These are phyloP conservation scores for Psilocybe subaeruginosa DNA, from an alignment of 768 basidiomycete species.

Conservation along the genomic window DNA sequence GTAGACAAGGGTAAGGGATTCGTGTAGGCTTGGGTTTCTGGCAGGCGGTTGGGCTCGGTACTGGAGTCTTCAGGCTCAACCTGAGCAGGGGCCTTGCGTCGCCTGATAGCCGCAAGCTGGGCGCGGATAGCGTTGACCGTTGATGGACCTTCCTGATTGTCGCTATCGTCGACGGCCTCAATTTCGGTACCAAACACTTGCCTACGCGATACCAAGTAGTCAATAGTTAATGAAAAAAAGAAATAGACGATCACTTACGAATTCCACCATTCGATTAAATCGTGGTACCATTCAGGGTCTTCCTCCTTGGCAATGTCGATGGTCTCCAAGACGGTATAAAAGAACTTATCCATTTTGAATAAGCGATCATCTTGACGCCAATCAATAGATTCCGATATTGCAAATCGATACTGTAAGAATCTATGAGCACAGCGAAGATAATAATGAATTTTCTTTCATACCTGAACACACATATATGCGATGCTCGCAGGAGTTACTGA, in stretches of 20 bases:
- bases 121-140: too few relatives aligned
- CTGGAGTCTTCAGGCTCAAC: too few relatives aligned
- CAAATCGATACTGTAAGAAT: background rate
- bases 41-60: too few relatives aligned
- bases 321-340: background rate
- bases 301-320: background rate
- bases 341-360: background rate
- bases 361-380: background rate
- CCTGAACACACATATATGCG: background rate
- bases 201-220: background rate
- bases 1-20: too few relatives aligned
- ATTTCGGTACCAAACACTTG: background rate
- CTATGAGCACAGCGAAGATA: background rate
- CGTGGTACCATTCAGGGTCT: background rate
- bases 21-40: too few relatives aligned
- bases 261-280: background rate
- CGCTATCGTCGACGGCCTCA: background rate
- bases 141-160: too few relatives aligned
- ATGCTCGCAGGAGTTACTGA: background rate
- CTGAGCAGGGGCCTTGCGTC: too few relatives aligned
- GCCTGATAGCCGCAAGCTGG: too few relatives aligned
- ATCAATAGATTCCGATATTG: background rate
- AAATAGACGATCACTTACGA: background rate
- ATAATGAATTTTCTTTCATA: background rate
- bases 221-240: background rate